Evolutionary conservation across 129 eudicot species (phyloP).

Genomic region (Calendula officinalis): DNA sequence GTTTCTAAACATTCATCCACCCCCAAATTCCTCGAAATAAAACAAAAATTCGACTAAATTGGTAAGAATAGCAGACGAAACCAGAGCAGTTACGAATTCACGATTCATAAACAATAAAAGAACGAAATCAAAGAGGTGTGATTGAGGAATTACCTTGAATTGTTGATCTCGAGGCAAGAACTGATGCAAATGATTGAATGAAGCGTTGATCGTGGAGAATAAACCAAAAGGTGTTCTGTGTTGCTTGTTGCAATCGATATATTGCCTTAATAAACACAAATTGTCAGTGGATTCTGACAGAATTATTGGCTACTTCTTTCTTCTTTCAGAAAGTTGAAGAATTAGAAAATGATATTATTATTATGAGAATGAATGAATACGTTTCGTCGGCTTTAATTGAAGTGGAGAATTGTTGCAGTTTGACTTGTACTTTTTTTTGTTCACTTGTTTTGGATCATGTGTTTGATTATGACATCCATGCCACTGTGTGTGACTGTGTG

Average conservation of each 20-base stretch:
- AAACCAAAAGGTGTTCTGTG: background rate
- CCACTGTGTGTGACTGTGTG: background rate
- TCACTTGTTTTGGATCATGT: conserved; percentile 21
- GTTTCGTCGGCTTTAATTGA: background rate
- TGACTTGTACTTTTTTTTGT: too few relatives aligned
- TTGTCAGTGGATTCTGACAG: conserved; percentile 12
- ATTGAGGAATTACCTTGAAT: conserved; percentile 17
- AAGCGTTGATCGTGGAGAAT: conserved; percentile 11
- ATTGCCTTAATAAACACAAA: background rate
- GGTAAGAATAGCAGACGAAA: background rate
- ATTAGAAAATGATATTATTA: background rate
- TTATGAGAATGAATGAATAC: conserved; percentile 10
- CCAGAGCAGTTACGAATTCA: background rate
- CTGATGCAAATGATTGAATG: conserved; percentile 3
- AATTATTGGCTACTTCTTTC: background rate
- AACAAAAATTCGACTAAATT: background rate
- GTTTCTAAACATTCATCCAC: background rate
- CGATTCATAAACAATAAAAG: background rate
- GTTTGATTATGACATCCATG: conserved; percentile 24
- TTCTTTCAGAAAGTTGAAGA: background rate
- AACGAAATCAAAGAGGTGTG: background rate
- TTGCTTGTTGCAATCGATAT: conserved; percentile 5
- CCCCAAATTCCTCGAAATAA: conserved; percentile 6
- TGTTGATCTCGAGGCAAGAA: conserved; percentile 24
- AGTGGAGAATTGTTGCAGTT: conserved; percentile 18